phyloP scores from a whole-genome alignment of 202 grass and related monocot species.

The Panicum virgatum region DNA sequence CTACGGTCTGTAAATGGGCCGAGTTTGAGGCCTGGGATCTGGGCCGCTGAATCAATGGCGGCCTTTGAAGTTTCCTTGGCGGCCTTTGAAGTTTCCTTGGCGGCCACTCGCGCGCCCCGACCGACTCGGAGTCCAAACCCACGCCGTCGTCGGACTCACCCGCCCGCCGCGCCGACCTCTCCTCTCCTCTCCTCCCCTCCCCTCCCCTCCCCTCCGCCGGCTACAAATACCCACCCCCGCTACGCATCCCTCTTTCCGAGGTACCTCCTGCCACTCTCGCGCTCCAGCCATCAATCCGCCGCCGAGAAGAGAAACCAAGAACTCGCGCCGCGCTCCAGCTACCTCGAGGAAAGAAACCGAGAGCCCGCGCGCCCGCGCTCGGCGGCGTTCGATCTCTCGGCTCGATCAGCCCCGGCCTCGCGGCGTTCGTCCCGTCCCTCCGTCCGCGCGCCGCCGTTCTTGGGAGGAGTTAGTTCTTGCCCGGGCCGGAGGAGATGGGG shows the following conservation, averaged over 20 bases:
- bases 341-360: neutral
- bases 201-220: conserved; percentile 14
- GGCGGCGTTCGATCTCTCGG: too few relatives aligned
- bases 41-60: neutral
- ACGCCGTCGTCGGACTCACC: neutral
- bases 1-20: neutral
- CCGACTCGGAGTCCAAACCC: too few relatives aligned
- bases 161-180: neutral
- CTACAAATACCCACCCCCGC: conserved; percentile 15
- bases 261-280: neutral
- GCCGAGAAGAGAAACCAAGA: neutral
- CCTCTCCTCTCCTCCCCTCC: too few relatives aligned
- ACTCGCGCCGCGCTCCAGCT: neutral
- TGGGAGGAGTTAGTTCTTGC: neutral
- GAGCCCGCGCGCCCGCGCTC: too few relatives aligned
- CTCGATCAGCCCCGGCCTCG: neutral
- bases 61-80: neutral
- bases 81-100: too few relatives aligned
- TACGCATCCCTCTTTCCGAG: neutral
- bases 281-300: neutral
- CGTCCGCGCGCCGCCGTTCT: neutral
- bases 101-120: too few relatives aligned
- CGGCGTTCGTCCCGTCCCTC: neutral
- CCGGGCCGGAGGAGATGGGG: neutral
- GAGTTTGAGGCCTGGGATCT: neutral